A percentile compares a stretch with the other conserved stretches of the same genome.
phyloP scores from a whole-genome alignment of 225 moss, liverwort and hornwort species.

The Antitrichia curtipendula region DNA sequence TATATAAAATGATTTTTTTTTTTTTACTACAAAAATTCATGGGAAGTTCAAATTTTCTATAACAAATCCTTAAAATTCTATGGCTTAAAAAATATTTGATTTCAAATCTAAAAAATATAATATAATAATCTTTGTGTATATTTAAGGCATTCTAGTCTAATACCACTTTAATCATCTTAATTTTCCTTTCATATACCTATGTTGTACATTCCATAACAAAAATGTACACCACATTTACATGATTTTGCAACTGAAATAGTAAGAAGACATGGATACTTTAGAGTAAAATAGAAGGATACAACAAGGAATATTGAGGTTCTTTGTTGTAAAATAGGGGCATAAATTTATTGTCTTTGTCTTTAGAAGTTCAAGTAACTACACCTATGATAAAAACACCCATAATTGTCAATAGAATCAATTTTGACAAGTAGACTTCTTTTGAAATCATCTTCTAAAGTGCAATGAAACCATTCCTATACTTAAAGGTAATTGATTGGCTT shows the following conservation, averaged over 20 bases:
- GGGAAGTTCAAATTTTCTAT: accelerated
- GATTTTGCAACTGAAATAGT: background rate
- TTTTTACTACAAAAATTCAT: background rate
- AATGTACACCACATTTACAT: background rate
- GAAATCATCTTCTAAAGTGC: background rate
- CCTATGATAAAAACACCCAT: background rate
- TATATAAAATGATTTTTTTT: background rate
- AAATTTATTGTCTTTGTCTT: too few relatives aligned
- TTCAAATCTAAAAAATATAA: background rate
- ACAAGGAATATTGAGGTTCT: background rate
- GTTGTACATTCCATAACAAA: background rate
- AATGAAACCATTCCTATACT: background rate
- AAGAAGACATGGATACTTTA: background rate
- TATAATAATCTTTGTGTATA: too few relatives aligned
- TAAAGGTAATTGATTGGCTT: accelerated
- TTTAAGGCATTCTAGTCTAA: background rate
- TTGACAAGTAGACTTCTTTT: background rate
- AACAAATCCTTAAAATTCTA: background rate
- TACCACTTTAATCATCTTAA: background rate
- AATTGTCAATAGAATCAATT: accelerated
- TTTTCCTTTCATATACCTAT: accelerated
- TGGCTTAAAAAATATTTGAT: background rate
- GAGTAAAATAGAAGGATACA: background rate
- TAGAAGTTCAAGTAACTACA: background rate
- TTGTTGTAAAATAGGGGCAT: too few relatives aligned